Evolutionary conservation across 73 alveolate species (phyloP), one percentile per base, ranked within the genome.

Genomic region (Stentor coeruleus): DNA sequence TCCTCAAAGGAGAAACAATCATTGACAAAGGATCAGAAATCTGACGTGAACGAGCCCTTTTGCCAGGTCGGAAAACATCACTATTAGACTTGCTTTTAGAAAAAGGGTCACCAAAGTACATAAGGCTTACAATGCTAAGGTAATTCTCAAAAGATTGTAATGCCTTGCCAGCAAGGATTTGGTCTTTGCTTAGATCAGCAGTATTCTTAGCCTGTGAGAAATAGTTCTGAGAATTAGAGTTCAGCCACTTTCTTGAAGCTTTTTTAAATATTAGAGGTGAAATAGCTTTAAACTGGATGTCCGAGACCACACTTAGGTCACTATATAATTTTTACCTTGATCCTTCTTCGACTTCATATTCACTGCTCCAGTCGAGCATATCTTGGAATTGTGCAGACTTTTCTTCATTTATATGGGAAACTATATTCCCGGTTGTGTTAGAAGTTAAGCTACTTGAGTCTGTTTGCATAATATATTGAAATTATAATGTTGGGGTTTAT

Each of bases 1-100:
- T 58, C 26, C 88, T 83, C 31, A 83, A 83, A 4, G 88, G 88
- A 26, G 88, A 83, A 3, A 83, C 38, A 30, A 83, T 39, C 30
- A 83, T 38, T n/a, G 76, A 83, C 36, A 83, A 40, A 3, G 79
- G 79, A 83, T 83, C 88, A n/a, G 57, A 20, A 30, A 74, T 37
- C 26, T 74, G 41, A 14, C 31, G 57, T 41, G 39, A 31, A 39
- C 79, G 79, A 38, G 79, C 58, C 39, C 73, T n/a, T 2, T 57
- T 57, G 35, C 73, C 73, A 57, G 73, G 73, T 31, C 73, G 73
- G 28, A 20, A 57, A n/a, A 2, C 73, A 57, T 20, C 73, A 57
- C 35, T n/a, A 1, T 57, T 31, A 20, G 73, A 57, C 73, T 57
- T 57, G 35, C 28, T 57, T n/a, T n/a, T 20, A 57, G 28, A n/a